Percentiles rank a stretch among this genome's conserved stretches.
phyloP scores from a whole-genome alignment of 257 asterid species.

The Prunella vulgaris region DNA sequence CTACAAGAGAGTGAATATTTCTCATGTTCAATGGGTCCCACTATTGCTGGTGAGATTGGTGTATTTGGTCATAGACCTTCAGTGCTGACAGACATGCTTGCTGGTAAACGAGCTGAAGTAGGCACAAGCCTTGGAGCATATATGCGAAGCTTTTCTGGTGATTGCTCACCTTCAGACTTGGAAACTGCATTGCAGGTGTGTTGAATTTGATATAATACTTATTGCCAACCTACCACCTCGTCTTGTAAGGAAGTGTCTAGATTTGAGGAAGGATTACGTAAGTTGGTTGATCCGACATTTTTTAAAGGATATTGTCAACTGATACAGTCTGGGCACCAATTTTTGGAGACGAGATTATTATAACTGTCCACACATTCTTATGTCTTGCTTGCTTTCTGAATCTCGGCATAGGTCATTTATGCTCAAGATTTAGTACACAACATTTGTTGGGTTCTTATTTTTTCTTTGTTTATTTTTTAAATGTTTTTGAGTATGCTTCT shows the following conservation, averaged over 20 bases:
- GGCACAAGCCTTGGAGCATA: conserved; percentile 90
- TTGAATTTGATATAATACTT: conserved; percentile 19
- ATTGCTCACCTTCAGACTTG: conserved; percentile 94
- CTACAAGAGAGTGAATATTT: conserved; percentile 81
- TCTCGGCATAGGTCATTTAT: too few relatives aligned
- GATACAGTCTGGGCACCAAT: neutral
- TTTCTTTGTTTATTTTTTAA: too few relatives aligned
- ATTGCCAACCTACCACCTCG: neutral
- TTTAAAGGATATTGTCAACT: neutral
- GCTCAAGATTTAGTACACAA: too few relatives aligned
- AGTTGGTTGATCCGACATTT: neutral
- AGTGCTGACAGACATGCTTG: conserved; percentile 88
- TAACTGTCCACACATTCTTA: neutral
- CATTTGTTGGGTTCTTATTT: too few relatives aligned
- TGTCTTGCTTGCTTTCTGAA: too few relatives aligned
- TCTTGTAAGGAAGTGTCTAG: conserved; percentile 3
- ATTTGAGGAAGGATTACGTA: conserved; percentile 7
- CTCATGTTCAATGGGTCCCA: conserved; percentile 95
- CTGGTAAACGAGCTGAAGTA: conserved; percentile 97
- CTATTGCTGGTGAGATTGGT: conserved; percentile 98
- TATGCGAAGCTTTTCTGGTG: conserved; percentile 92
- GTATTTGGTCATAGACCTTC: conserved; percentile 93
- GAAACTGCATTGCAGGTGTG: conserved; percentile 95
- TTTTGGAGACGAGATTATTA: neutral
- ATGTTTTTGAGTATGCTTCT: too few relatives aligned